These are phyloP conservation scores for Tephrocybe sp. DNA, from an alignment of 768 basidiomycete genomes.

Conservation along the genomic window DNA sequence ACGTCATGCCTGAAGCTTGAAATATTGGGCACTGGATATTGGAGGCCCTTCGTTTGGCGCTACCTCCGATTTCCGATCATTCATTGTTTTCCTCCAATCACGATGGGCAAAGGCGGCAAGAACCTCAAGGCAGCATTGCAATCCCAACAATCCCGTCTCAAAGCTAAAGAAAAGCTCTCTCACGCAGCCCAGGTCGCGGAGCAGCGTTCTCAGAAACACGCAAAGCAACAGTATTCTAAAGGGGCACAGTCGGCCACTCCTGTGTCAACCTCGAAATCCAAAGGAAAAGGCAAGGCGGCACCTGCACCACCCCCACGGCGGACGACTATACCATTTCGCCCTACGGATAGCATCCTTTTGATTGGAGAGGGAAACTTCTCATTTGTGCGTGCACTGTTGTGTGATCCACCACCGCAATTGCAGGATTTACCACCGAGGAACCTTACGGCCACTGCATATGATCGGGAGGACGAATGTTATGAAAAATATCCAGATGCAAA, in stretches of 20 bases:
- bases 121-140: conserved; percentile 67
- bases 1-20: no score
- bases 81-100: neutral
- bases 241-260: conserved; percentile 6
- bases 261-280: conserved; percentile 5
- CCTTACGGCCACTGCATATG: conserved; percentile 83
- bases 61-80: conserved; percentile 7
- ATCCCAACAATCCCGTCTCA: conserved; percentile 66
- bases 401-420: conserved; percentile 43
- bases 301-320: conserved; percentile 25
- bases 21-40: neutral
- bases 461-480: conserved; percentile 72
- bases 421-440: conserved; percentile 58
- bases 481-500: conserved; percentile 78
- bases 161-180: conserved; percentile 53
- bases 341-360: conserved; percentile 68
- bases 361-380: conserved; percentile 97
- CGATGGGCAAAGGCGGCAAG: conserved; percentile 48
- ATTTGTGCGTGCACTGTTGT: conserved; percentile 73
- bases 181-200: conserved; percentile 53
- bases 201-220: conserved; percentile 38
- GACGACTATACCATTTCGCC: conserved; percentile 62
- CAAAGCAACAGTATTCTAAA: conserved; percentile 14
- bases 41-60: neutral
- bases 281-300: conserved; percentile 41